These are phyloP conservation scores for Starmera pachycereana DNA, from an alignment of 805 yeast species.

Conservation along the genomic window DNA sequence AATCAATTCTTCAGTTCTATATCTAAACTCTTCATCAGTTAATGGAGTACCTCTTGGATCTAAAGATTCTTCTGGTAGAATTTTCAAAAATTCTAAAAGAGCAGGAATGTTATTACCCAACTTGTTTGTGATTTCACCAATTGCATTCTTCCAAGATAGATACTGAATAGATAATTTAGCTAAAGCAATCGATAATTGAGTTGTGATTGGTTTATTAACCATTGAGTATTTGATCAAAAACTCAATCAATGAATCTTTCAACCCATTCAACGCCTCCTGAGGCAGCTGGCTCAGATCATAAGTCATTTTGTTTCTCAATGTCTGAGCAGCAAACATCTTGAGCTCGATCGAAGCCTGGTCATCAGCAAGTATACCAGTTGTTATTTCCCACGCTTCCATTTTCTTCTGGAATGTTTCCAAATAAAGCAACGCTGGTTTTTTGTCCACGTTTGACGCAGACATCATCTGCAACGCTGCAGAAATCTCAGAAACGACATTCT, in stretches of 20 bases:
- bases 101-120: slow-evolving; percentile 32
- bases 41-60: slow-evolving; percentile 70
- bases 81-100: slow-evolving; percentile 70
- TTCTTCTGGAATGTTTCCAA: slow-evolving; percentile 81
- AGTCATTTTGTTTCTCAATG: slow-evolving; percentile 71
- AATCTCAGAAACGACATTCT: slow-evolving; percentile 5
- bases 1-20: slow-evolving; percentile 54
- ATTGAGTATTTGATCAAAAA: slow-evolving; percentile 40
- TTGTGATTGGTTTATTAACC: slow-evolving; percentile 47
- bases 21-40: slow-evolving; percentile 68
- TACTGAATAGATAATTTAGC: slow-evolving; percentile 77
- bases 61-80: slow-evolving; percentile 84
- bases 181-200: slow-evolving; percentile 74
- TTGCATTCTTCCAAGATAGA: slow-evolving; percentile 59
- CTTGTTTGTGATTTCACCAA: slow-evolving; percentile 51
- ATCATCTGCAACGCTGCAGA: slow-evolving; percentile 16
- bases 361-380: slow-evolving; percentile 42
- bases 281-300: slow-evolving; percentile 81
- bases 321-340: slow-evolving; percentile 83
- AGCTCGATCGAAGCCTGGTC: slow-evolving; percentile 36
- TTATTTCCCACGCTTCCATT: slow-evolving; percentile 66
- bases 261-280: slow-evolving; percentile 37
- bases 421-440: slow-evolving; percentile 38
- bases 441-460: slow-evolving; percentile 19
- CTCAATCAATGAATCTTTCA: slow-evolving; percentile 58